Evolutionary conservation across 139 green algal genomes (phyloP), one percentile per base, ranked within the genome.

Genomic region (Marvania coccoides): DNA sequence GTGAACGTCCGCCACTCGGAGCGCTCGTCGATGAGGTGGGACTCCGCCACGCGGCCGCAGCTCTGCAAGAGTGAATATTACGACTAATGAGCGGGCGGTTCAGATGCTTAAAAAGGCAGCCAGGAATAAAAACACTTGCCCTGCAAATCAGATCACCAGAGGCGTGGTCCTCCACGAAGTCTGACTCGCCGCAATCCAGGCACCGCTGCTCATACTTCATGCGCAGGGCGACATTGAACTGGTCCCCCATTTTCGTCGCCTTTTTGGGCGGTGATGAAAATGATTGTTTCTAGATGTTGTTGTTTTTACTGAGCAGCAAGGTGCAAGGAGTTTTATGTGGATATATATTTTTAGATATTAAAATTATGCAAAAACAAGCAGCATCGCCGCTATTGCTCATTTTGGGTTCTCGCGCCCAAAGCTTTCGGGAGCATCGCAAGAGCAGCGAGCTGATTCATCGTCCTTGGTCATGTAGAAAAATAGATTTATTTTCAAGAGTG

Each of bases 1-100:
- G 77, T 76, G 69, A 98, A 98, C 0, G 92, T 96, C n/a, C 92
- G 77, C 92, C 92, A 98, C 76, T 98, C 92, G 0, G 88, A 95
- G 4, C 84, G 78, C 75, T 98, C 92, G 58, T 98, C 92, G 34
- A 98, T 96, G 19, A 82, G 70, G 54, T 91, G 89, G 0, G 86
- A 78, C 60, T 98, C 92, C 3, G 83, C 78, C 9, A 98, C 90
- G 5, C 94, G 71, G 1, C 90, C 92, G 62, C 92, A 98, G 29
- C 61, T 74, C 83, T 95, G 79, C 67, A 65, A 24, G 6, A 40
- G 14, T 14, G n/a, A 40, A 10, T 35, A 29, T 2, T n/a, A 38
- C 33, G 37, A 46, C 34, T 14, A 2, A 5, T 42, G 46, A 47
- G 40, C 59, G 58, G 7, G 14, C 14, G 10, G 55, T 12, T 9